These are phyloP conservation scores for Coemansia sp. DNA, from an alignment of 192 early-diverging fungal species.

Conservation along the genomic window DNA sequence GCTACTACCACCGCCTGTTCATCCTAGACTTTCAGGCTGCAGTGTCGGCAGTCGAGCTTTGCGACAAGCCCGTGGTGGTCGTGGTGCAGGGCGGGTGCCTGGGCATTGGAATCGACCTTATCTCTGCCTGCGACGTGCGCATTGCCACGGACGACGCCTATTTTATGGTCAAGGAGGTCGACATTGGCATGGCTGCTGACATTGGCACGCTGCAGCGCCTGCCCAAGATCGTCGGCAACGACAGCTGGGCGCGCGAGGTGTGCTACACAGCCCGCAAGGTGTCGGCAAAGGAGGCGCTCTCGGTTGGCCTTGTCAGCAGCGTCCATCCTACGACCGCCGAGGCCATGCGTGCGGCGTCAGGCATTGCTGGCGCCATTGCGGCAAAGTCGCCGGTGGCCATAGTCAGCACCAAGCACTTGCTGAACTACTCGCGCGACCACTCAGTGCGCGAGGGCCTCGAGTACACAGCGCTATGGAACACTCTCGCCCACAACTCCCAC, in stretches of 20 bases:
- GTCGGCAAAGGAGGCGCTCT: constrained; percentile 59
- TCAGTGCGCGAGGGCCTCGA: constrained; percentile 80
- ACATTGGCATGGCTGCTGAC: constrained; percentile 92
- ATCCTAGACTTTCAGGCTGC: constrained; percentile 59
- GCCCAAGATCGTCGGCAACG: constrained; percentile 91
- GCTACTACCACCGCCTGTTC: constrained; percentile 50
- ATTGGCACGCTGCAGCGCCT: constrained; percentile 91
- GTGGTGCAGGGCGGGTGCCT: constrained; percentile 81
- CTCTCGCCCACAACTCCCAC: constrained; percentile 71
- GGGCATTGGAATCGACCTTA: constrained; percentile 83
- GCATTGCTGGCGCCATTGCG: constrained; percentile 73
- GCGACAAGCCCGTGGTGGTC: constrained; percentile 87
- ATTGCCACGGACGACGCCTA: constrained; percentile 70
- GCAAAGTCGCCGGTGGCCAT: constrained; percentile 86
- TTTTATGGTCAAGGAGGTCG: constrained; percentile 90
- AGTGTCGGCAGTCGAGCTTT: constrained; percentile 77
- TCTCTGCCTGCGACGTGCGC: constrained; percentile 92
- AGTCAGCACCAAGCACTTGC: constrained; percentile 80
- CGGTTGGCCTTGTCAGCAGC: constrained; percentile 59
- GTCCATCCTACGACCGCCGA: constrained; percentile 40
- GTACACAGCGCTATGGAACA: constrained; percentile 88
- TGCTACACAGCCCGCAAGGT: constrained; percentile 82
- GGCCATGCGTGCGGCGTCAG: constrained; percentile 54
- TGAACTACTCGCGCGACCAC: constrained; percentile 94
- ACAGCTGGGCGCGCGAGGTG: constrained; percentile 86